Evolutionary conservation across 2,329 filamentous ascomycete species (phyloP).

Genomic region (Fusarium sp.): DNA sequence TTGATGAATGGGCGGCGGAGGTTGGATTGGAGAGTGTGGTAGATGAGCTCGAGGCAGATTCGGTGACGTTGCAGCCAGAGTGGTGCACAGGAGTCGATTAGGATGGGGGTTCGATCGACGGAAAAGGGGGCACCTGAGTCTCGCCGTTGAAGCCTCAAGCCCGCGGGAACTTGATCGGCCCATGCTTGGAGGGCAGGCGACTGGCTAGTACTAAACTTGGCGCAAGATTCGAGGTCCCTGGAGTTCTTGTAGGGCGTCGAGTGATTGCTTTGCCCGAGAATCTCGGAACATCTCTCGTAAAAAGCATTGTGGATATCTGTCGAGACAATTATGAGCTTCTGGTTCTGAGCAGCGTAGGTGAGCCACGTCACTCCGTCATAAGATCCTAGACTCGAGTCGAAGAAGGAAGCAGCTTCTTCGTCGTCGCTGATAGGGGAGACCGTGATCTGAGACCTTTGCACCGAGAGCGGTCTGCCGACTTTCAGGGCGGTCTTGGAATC

Average conservation of each 20-base stretch:
- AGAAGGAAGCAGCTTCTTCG: conserved; percentile 26
- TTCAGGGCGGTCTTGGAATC: conserved; percentile 62
- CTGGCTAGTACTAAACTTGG: conserved; percentile 35
- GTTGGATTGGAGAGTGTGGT: conserved; percentile 53
- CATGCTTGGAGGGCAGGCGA: conserved; percentile 45
- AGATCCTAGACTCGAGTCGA: conserved; percentile 22
- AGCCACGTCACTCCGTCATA: conserved; percentile 41
- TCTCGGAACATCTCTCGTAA: conserved; percentile 38
- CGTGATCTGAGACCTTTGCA: conserved; percentile 49
- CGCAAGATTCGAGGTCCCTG: conserved; percentile 28
- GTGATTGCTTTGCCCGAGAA: conserved; percentile 8
- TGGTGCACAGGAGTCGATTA: conserved; percentile 48
- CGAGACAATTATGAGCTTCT: conserved; percentile 28
- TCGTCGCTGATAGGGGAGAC: conserved; percentile 50
- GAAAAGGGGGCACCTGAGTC: conserved; percentile 48
- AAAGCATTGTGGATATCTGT: conserved; percentile 47
- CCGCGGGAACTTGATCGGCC: conserved; percentile 48
- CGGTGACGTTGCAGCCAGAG: conserved; percentile 55
- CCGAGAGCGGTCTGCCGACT: conserved; percentile 56
- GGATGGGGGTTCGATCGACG: conserved; percentile 45
- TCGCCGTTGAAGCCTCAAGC: conserved; percentile 51
- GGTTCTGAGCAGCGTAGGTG: conserved; percentile 30
- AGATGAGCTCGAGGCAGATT: conserved; percentile 55
- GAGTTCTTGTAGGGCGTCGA: conserved; percentile 28
- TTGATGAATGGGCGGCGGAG: conserved; percentile 55